phyloP scores from a whole-genome alignment of 257 asterid genomes.

The Nicotiana knightiana region DNA sequence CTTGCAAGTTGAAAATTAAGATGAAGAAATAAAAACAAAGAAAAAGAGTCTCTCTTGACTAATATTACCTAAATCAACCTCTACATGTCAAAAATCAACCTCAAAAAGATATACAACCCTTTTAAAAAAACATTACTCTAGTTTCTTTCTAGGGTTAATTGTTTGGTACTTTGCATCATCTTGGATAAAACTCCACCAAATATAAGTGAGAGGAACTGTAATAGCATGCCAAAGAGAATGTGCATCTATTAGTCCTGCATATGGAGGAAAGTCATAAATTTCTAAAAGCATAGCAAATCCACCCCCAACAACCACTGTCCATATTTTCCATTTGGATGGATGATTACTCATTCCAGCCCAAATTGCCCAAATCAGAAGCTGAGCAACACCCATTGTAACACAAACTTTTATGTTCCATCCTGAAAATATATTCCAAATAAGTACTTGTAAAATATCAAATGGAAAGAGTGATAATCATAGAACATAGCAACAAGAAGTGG shows the following conservation, averaged over 20 bases:
- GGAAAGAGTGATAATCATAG: not conserved
- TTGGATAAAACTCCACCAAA: slow-evolving; percentile 76
- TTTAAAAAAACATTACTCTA: slow-evolving; percentile 19
- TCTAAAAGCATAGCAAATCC: slow-evolving; percentile 54
- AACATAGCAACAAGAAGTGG: not conserved
- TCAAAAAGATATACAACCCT: not conserved
- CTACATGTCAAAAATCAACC: too few species aligned
- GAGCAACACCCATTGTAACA: slow-evolving; percentile 40
- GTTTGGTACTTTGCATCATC: slow-evolving; percentile 68
- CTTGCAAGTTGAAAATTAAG: not conserved
- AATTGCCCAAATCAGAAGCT: slow-evolving; percentile 52
- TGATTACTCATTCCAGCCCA: slow-evolving; percentile 65
- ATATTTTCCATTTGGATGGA: slow-evolving; percentile 64
- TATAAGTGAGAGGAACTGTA: slow-evolving; percentile 57
- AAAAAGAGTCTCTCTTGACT: not conserved
- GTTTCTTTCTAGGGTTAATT: slow-evolving; percentile 46
- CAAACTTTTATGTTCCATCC: slow-evolving; percentile 70
- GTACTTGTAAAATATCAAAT: not conserved
- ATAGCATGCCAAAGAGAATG: slow-evolving; percentile 81
- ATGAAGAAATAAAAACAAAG: not conserved
- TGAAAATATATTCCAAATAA: slow-evolving; percentile 20
- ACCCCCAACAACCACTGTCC: slow-evolving; percentile 58
- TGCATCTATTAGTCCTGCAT: slow-evolving; percentile 56
- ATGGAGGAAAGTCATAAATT: slow-evolving; percentile 75
- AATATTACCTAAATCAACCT: not conserved